Conservation (phyloP, 768 basidiomycete genomes). For the Phaffia tasmanica region DNA sequence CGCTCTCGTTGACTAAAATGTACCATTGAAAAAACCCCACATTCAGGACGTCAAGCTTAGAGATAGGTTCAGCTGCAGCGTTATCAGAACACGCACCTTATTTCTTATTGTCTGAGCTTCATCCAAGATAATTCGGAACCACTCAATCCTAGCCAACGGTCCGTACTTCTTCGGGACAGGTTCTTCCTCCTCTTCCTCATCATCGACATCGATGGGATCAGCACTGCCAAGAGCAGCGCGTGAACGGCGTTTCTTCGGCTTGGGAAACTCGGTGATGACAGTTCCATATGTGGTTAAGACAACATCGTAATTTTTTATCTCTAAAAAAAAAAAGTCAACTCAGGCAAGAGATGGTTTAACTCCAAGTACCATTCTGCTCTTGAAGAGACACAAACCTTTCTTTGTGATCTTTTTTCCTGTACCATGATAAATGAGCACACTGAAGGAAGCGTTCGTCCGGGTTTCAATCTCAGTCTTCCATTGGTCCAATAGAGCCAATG, state of each 20-base stretch:
- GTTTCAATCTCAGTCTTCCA: constrained; percentile 59
- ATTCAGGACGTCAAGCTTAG: background rate
- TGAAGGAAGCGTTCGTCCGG: constrained; percentile 41
- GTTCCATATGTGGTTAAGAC: constrained; percentile 67
- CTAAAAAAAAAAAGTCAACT: constrained; percentile 18
- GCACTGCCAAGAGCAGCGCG: constrained; percentile 11
- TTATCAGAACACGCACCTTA: constrained; percentile 11
- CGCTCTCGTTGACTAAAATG: background rate
- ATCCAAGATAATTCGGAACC: constrained; percentile 57
- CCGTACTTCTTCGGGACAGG: constrained; percentile 43
- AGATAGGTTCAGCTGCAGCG: constrained; percentile 45
- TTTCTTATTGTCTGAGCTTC: constrained; percentile 49
- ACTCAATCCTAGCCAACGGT: constrained; percentile 50
- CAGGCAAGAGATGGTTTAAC: background rate
- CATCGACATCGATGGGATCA: background rate
- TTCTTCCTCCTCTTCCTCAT: background rate
- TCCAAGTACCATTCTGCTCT: background rate
- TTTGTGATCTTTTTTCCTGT: constrained; percentile 44
- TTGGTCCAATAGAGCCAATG: constrained; percentile 53
- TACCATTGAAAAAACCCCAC: no score
- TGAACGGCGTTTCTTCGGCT: constrained; percentile 35
- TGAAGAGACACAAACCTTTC: constrained; percentile 26
- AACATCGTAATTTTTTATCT: constrained; percentile 52
- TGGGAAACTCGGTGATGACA: constrained; percentile 31
- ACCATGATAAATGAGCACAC: constrained; percentile 57